Conservation (phyloP, 2,329 filamentous ascomycete genomes). For the Elsinoe perseae region DNA sequence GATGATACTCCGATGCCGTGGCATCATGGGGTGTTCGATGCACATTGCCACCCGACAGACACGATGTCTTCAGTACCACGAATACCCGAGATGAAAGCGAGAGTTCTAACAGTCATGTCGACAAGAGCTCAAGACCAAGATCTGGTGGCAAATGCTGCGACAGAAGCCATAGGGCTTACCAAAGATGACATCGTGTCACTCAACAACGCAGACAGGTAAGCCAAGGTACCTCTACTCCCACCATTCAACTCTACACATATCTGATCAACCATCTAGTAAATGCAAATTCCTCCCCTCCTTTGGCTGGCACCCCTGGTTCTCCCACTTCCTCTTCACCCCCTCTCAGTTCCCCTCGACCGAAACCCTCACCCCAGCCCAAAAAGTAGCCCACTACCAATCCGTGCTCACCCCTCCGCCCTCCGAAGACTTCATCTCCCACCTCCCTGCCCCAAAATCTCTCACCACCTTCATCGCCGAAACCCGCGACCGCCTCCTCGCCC, state of each 20-base stretch:
- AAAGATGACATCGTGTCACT: slow-evolving; percentile 18
- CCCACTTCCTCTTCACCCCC: slow-evolving; percentile 17
- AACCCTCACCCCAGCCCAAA: slow-evolving; percentile 35
- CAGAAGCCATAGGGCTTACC: slow-evolving; percentile 47
- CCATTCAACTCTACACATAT: background rate
- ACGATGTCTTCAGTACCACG: slow-evolving; percentile 54
- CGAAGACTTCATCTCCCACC: slow-evolving; percentile 40
- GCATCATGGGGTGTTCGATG: slow-evolving; percentile 64
- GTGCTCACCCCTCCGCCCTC: slow-evolving; percentile 54
- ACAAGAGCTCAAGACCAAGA: slow-evolving; percentile 68
- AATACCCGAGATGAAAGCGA: slow-evolving; percentile 59
- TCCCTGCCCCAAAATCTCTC: slow-evolving; percentile 56
- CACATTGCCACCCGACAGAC: slow-evolving; percentile 79
- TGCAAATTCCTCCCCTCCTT: slow-evolving; percentile 61
- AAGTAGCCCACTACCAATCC: slow-evolving; percentile 55
- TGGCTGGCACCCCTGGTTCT: slow-evolving; percentile 80
- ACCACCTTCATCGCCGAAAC: slow-evolving; percentile 53
- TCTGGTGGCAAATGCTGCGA: slow-evolving; percentile 54
- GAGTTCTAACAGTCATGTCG: slow-evolving; percentile 65
- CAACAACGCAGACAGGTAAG: slow-evolving; percentile 29
- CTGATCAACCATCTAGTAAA: slow-evolving; percentile 20
- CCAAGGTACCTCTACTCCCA: slow-evolving; percentile 8
- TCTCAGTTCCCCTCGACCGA: slow-evolving; percentile 19
- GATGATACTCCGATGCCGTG: slow-evolving; percentile 49
- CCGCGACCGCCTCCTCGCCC: slow-evolving; percentile 45